These are phyloP conservation scores for Rostrohypoxylon terebratum DNA, from an alignment of 495 filamentous ascomycete species.

Conservation along the genomic window DNA sequence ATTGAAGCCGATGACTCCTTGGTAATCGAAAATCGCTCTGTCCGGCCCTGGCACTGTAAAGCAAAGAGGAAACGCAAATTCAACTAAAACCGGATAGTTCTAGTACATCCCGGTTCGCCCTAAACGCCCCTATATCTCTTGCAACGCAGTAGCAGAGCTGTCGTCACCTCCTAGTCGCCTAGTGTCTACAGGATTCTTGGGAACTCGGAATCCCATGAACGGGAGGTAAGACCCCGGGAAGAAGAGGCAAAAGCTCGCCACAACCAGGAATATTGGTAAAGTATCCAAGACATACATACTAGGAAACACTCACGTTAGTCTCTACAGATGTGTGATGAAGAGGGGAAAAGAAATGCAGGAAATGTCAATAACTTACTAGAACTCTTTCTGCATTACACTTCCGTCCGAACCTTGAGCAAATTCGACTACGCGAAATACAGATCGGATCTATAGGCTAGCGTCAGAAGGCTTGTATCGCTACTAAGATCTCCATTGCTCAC, in stretches of 20 bases:
- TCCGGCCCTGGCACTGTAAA: not conserved
- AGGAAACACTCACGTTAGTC: constrained; percentile 18
- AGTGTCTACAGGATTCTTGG: constrained; percentile 38
- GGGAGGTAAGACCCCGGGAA: constrained; percentile 62
- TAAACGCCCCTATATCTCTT: constrained; percentile 13
- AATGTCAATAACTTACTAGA: constrained; percentile 40
- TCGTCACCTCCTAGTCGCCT: constrained; percentile 18
- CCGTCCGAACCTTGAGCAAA: constrained; percentile 48
- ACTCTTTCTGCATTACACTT: constrained; percentile 47
- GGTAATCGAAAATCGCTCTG: constrained; percentile 1
- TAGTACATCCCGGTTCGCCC: not conserved
- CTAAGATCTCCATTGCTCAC: constrained; percentile 44
- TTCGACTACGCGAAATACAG: constrained; percentile 55
- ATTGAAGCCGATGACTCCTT: not conserved
- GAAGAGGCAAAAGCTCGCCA: constrained; percentile 47
- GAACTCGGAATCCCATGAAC: constrained; percentile 54
- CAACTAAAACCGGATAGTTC: not conserved
- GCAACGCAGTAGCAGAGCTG: constrained; percentile 20
- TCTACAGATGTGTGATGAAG: not conserved
- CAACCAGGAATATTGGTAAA: constrained; percentile 51
- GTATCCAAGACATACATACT: constrained; percentile 54
- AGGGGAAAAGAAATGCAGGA: no score
- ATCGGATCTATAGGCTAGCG: constrained; percentile 49
- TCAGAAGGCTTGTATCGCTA: not conserved
- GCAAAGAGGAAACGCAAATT: not conserved